Evolutionary conservation across 805 yeast species (phyloP).

Genomic region (Metschnikowia kunwiensis): DNA sequence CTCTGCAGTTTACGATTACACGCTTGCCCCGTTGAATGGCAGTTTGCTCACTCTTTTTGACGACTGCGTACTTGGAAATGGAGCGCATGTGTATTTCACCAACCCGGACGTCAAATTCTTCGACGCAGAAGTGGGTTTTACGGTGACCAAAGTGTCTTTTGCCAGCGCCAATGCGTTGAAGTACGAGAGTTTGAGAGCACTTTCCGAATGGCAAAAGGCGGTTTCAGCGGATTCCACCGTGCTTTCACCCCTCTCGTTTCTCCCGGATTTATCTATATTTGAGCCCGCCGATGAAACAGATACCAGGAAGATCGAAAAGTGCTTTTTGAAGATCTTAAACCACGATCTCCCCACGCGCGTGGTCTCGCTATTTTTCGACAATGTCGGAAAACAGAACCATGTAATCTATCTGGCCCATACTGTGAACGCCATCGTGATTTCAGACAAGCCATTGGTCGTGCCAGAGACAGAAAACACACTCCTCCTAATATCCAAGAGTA

Average conservation of each 20-base stretch:
- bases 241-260: conserved; percentile 15
- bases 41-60: conserved; percentile 9
- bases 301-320: conserved; percentile 10
- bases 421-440: not conserved
- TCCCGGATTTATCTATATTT: not conserved
- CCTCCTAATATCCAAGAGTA: not conserved
- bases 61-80: conserved; percentile 7
- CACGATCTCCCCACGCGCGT: conserved; percentile 23
- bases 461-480: conserved; percentile 1
- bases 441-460: not conserved
- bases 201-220: conserved; percentile 9
- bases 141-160: conserved; percentile 9
- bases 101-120: too few relatives aligned
- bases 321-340: conserved; percentile 24
- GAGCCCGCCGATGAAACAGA: not conserved
- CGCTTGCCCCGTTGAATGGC: conserved; percentile 26
- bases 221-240: conserved; percentile 5
- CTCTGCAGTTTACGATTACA: conserved; percentile 34
- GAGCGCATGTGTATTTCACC: not conserved
- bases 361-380: conserved; percentile 26
- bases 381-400: conserved; percentile 26
- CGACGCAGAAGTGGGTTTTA: not conserved
- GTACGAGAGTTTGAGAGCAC: conserved; percentile 9
- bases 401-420: conserved; percentile 26
- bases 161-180: conserved; percentile 10